Evolutionary conservation across 768 basidiomycete genomes (phyloP), one percentile per base, ranked within the genome.

Genomic region (Auricularia auricula-judae): DNA sequence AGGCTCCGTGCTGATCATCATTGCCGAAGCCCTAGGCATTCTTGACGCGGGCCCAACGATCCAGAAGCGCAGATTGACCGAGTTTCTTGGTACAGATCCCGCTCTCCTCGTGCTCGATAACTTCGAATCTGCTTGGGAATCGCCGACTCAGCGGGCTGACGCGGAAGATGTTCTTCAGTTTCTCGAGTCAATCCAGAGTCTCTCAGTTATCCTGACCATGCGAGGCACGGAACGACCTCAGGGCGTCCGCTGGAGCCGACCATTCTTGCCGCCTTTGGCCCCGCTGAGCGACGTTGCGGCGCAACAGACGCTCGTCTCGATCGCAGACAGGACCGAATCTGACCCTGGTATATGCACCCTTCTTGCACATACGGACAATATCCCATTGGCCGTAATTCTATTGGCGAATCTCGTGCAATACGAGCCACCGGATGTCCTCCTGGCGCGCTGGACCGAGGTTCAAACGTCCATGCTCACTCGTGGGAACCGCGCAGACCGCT

Each of bases 11-110:
- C n/a, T 29, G 7, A 10, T 54, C 29, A 29, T 54, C 29, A 29
- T 29, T 29, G 53, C n/a, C 7, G 8, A 54, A n/a, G 29, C 18
- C 7, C n/a, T 54, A 7, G 53, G 53, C 53, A 18, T 54, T n/a
- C 11, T 18, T n/a, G 53, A 11, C 8, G 7, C 53, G 8, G 39
- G 12, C 39, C 39, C n/a, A 7, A n/a, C 7, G 18, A n/a, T 54
- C 7, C n/a, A 12, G 11, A 7, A 8, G 11, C 66, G 8, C 29
- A n/a, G 7, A 8, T 14, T 42, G 12, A 7, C 69, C 10, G 39
- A 42, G 12, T 7, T 42, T 7, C 7, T 42, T 14, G 39, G 39
- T 14, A 67, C 67, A 16, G 67, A 71, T 3, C 72, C 70, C 5
- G 66, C 36, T 61, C 36, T 43, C 7, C n/a, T 54, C 18, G 53